phyloP scores from a whole-genome alignment of 164 flowering plant species.

The Macadamia integrifolia region DNA sequence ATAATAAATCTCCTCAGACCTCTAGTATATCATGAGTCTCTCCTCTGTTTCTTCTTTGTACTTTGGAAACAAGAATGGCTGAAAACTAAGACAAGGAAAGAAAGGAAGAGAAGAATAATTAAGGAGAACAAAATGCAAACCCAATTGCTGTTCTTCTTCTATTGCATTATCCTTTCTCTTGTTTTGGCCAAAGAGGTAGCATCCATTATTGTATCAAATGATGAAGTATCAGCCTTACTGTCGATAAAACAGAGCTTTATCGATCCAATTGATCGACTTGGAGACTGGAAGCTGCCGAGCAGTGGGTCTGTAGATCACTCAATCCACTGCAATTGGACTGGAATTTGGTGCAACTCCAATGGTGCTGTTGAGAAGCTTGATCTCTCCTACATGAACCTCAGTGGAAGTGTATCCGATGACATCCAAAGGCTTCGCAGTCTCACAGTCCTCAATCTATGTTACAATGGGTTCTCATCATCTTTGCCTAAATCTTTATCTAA shows the following conservation, averaged over 20 bases:
- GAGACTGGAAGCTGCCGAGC: constrained; percentile 51
- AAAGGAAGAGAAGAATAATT: constrained; percentile 7
- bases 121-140: constrained; percentile 17
- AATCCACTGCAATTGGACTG: constrained; percentile 78
- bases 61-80: constrained; percentile 19
- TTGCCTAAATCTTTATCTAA: constrained; percentile 48
- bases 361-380: constrained; percentile 62
- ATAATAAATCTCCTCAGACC: constrained; percentile 15
- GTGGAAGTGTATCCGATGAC: constrained; percentile 54
- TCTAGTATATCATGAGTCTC: constrained; percentile 4
- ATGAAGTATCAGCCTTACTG: constrained; percentile 40
- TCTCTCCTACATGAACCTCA: constrained; percentile 73
- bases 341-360: constrained; percentile 54
- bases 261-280: constrained; percentile 53
- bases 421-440: constrained; percentile 43
- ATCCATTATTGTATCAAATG: constrained; percentile 3
- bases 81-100: constrained; percentile 8
- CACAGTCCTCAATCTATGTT: constrained; percentile 47
- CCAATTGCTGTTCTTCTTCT: constrained; percentile 21
- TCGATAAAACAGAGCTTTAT: constrained; percentile 52
- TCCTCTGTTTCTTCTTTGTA: constrained; percentile 2
- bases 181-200: constrained; percentile 10
- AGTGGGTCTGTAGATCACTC: constrained; percentile 9
- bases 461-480: constrained; percentile 54
- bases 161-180: constrained; percentile 22